Conservation (phyloP, 495 filamentous ascomycete genomes). For the Penicillium chermesinum region DNA sequence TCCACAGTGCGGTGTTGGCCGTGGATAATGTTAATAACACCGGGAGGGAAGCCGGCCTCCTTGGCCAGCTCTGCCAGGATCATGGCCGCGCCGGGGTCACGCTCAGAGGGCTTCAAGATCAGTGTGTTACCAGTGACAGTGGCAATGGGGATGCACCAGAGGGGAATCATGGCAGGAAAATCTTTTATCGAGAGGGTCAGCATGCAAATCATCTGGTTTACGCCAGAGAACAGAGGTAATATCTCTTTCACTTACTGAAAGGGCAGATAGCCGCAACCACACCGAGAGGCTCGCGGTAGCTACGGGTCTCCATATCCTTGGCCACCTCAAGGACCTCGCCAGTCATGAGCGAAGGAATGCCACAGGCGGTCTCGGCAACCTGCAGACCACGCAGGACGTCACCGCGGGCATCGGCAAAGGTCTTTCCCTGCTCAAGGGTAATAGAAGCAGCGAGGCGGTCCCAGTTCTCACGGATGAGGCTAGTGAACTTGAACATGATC, state of each 20-base stretch:
- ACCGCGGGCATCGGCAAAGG: conserved; percentile 89
- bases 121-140: conserved; percentile 92
- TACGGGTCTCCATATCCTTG: conserved; percentile 98
- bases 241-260: conserved; percentile 90
- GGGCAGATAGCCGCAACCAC: conserved; percentile 97
- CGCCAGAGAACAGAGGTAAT: too few relatives aligned
- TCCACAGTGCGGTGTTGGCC: conserved; percentile 87
- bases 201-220: too few relatives aligned
- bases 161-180: conserved; percentile 98
- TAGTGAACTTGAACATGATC: conserved; percentile 96
- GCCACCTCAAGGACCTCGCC: conserved; percentile 95
- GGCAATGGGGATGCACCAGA: conserved; percentile 95
- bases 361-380: conserved; percentile 94
- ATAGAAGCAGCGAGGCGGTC: conserved; percentile 93
- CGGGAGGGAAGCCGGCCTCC: conserved; percentile 89
- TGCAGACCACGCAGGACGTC: conserved; percentile 94
- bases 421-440: conserved; percentile 97
- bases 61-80: conserved; percentile 89
- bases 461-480: conserved; percentile 89
- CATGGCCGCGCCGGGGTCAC: conserved; percentile 97
- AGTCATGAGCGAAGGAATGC: conserved; percentile 87
- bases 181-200: conserved; percentile 47
- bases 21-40: conserved; percentile 93
- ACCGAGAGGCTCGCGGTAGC: conserved; percentile 87
- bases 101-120: conserved; percentile 94